phyloP scores from a whole-genome alignment of 192 early-diverging fungal genomes.

The Coemansia sp. region DNA sequence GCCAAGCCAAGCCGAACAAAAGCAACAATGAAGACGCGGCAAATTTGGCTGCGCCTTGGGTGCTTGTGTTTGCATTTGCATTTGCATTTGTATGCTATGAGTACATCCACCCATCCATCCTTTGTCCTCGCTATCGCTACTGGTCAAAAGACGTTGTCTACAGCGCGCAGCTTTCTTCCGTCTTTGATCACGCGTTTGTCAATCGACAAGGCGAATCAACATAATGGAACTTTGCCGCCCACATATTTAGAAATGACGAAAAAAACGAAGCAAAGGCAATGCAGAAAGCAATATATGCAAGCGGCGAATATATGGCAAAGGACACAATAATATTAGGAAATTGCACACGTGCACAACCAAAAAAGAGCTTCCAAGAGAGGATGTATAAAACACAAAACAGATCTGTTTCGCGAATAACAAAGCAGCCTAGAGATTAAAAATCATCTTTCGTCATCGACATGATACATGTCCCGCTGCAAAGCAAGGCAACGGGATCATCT shows the following conservation, averaged over 20 bases:
- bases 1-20: background rate
- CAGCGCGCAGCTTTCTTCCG: background rate
- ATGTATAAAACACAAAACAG: no score
- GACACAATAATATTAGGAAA: background rate
- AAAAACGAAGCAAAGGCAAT: conserved; percentile 1
- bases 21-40: background rate
- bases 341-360: background rate
- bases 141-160: background rate
- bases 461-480: background rate
- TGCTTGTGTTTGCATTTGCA: no score
- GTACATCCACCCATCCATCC: no score
- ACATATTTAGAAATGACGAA: background rate
- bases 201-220: conserved; percentile 2
- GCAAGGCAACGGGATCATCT: background rate
- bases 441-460: conserved; percentile 4
- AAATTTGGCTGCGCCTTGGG: background rate
- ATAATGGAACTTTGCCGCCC: background rate
- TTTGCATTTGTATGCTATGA: no score
- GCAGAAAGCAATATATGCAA: conserved; percentile 12
- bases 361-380: background rate
- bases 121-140: background rate
- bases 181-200: background rate
- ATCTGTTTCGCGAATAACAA: background rate
- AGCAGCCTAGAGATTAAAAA: background rate
- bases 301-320: background rate